Conservation (phyloP, 495 filamentous ascomycete genomes). For the Penicillium flavigenum region DNA sequence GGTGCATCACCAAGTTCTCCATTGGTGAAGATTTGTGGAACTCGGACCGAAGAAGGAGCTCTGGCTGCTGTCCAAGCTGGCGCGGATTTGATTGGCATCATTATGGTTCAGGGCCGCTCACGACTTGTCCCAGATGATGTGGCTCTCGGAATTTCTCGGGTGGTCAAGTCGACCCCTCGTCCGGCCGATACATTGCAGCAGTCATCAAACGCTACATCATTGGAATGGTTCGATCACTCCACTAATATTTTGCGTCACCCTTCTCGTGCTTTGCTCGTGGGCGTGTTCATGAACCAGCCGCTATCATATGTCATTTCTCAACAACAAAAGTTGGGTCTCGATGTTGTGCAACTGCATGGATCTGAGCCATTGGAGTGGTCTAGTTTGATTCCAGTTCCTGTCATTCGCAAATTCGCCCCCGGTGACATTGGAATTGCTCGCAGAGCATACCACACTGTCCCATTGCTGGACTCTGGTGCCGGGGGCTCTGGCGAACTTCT, state of each 20-base stretch:
- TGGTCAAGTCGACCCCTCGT: conserved; percentile 61
- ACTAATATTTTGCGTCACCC: conserved; percentile 50
- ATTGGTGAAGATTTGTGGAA: conserved; percentile 97
- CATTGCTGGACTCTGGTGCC: conserved; percentile 79
- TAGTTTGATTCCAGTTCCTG: conserved; percentile 78
- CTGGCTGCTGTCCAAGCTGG: conserved; percentile 78
- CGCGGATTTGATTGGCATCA: conserved; percentile 90
- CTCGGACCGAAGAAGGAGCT: conserved; percentile 78
- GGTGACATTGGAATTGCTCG: conserved; percentile 66
- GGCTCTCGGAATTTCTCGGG: conserved; percentile 75
- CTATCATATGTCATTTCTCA: conserved; percentile 74
- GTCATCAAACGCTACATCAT: conserved; percentile 36
- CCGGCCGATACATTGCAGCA: conserved; percentile 31
- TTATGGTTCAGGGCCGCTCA: conserved; percentile 77
- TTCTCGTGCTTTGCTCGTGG: conserved; percentile 75
- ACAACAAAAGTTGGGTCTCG: conserved; percentile 74
- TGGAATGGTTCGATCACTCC: conserved; percentile 65
- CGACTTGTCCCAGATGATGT: conserved; percentile 74
- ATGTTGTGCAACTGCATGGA: conserved; percentile 90
- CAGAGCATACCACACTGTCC: conserved; percentile 77
- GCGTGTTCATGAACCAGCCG: conserved; percentile 91
- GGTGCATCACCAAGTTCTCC: conserved; percentile 34
- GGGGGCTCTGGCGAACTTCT: conserved; percentile 79
- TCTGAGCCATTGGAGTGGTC: conserved; percentile 92
- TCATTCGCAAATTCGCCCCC: conserved; percentile 79